Conservation (phyloP, 1,284 basidiomycete species). For the Lignosus rhinocerotis region DNA sequence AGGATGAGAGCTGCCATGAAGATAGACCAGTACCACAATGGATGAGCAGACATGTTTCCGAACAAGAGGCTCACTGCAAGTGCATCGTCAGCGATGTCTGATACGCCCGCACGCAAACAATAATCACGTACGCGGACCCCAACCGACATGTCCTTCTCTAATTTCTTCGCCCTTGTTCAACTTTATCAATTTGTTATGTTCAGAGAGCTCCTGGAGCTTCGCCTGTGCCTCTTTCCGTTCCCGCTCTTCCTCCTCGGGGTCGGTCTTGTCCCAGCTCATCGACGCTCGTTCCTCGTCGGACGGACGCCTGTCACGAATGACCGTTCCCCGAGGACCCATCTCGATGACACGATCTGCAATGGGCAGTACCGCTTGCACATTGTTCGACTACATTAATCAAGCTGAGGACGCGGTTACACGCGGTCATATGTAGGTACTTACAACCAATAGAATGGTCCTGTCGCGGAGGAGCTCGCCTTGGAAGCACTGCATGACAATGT, state of each 20-base stretch:
- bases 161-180: conserved; percentile 58
- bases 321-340: conserved; percentile 48
- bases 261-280: neutral
- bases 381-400: conserved; percentile 21
- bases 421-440: conserved; percentile 34
- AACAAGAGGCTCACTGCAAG: conserved; percentile 33
- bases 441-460: conserved; percentile 71
- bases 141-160: conserved; percentile 50
- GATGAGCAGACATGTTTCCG: conserved; percentile 30
- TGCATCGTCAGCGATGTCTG: neutral
- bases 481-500: conserved; percentile 78
- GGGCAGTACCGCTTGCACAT: conserved; percentile 54
- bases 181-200: conserved; percentile 37
- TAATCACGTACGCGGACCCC: conserved; percentile 34
- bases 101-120: no score
- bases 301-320: conserved; percentile 42
- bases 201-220: conserved; percentile 33
- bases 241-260: conserved; percentile 27
- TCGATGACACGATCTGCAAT: conserved; percentile 63
- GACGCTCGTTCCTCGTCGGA: conserved; percentile 39
- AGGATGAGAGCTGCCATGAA: conserved; percentile 27
- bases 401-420: neutral
- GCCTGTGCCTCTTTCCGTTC: conserved; percentile 27
- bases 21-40: conserved; percentile 36
- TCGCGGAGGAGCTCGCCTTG: conserved; percentile 62